phyloP scores from a whole-genome alignment of 2,329 filamentous ascomycete species.

The Fusarium algeriense region DNA sequence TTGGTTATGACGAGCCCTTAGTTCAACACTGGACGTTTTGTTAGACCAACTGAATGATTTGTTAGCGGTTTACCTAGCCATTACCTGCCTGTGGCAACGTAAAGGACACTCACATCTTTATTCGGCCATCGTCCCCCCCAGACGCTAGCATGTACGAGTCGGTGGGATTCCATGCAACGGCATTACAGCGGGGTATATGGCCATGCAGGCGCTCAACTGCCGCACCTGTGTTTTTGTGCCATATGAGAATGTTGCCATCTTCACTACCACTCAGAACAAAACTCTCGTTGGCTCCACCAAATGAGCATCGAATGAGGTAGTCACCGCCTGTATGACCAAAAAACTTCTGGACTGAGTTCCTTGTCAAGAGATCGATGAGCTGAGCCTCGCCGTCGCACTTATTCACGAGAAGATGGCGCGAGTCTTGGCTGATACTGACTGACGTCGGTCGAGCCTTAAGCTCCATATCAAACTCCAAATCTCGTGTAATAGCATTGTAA shows the following conservation, averaged over 20 bases:
- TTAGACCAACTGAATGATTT: conserved; percentile 47
- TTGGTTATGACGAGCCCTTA: conserved; percentile 39
- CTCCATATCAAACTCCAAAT: conserved; percentile 80
- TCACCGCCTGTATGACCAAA: conserved; percentile 79
- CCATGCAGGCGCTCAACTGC: conserved; percentile 81
- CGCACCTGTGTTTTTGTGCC: conserved; percentile 86
- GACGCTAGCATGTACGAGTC: conserved; percentile 89
- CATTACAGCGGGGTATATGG: conserved; percentile 83
- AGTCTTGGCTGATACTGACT: conserved; percentile 84
- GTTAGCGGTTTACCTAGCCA: conserved; percentile 7
- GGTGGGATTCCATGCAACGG: conserved; percentile 88
- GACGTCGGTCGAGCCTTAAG: conserved; percentile 77
- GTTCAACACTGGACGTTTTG: conserved; percentile 39
- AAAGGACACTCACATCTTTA: conserved; percentile 79
- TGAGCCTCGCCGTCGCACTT: conserved; percentile 81
- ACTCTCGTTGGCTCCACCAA: conserved; percentile 91
- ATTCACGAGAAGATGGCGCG: conserved; percentile 84
- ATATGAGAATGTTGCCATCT: conserved; percentile 83
- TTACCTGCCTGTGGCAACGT: neutral
- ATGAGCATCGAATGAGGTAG: conserved; percentile 83
- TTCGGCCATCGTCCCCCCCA: conserved; percentile 86
- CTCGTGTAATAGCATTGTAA: conserved; percentile 81
- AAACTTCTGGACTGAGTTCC: conserved; percentile 79
- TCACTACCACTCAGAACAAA: conserved; percentile 94
- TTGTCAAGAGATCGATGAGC: conserved; percentile 80